Base-by-base conservation (phyloP, 2,329 filamentous ascomycete genomes). In the Hymenoscyphus albidus region DNA sequence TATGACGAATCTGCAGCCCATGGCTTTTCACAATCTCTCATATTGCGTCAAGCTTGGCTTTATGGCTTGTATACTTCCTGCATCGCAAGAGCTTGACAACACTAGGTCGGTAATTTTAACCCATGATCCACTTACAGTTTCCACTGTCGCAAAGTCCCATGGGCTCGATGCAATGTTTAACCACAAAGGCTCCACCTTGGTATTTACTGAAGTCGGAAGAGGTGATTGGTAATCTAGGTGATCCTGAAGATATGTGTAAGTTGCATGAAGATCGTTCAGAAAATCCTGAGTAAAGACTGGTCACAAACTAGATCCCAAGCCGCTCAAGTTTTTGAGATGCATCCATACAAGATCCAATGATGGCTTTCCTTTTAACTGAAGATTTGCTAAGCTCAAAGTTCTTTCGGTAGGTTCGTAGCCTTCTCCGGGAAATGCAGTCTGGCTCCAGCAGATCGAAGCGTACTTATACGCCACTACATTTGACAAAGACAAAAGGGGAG, bases 61-160 rank as follows among this genome's bases (percentile, higher is more conserved):
- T 5, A 74, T 65, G 10, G 70, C 68, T 63, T 72, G 68, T 1
- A 70, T 59, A 1, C 44, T 40, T 0, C 70, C 70, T 9, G 67
- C 65, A 64, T 74, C 73, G 22, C 59, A 67, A 1, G 71, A 70
- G 54, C 69, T 74, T 0, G 66, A 70, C 2, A 73, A 58, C 2
- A 73, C 65, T 1, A 74, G 68, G 1, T 69, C 42, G 3, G 66
- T 40, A n/a, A 70, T 58, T 2, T 54, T 59, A 5, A 65, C 59
- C 72, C 71, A 74, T 10, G 65, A 69, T 18, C 51, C 57, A 16
- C 35, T 13, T n/a, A 73, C 38, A 18, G 72, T 65, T 2, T 58
- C 55, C 9, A 70, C 12, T 9, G 51, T 5, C 5, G 68, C 54
- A 16, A 0, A 18, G 0, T 60, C 54, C 1, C 48, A 39, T 27